phyloP scores from a whole-genome alignment of 352 stramenopile species.

The Pythium dissimile region DNA sequence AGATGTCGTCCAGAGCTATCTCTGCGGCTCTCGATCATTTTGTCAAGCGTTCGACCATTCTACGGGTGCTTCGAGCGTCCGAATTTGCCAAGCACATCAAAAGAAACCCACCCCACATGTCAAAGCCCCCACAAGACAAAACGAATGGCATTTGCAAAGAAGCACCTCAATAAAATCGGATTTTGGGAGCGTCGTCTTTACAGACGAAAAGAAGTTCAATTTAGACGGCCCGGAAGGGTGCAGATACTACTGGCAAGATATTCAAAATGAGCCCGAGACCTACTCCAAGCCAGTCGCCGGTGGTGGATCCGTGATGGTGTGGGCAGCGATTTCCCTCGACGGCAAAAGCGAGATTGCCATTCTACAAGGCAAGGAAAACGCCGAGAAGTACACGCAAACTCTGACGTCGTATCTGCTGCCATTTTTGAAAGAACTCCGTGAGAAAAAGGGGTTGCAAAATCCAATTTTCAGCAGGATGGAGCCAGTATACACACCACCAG shows the following conservation, averaged over 20 bases:
- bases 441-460: too few species aligned
- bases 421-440: too few species aligned
- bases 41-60: neutral
- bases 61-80: neutral
- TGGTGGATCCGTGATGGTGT: slow-evolving; percentile 5
- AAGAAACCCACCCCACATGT: neutral
- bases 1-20: neutral
- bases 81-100: neutral
- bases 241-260: slow-evolving; percentile 7
- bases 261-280: neutral
- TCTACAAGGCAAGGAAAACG: neutral
- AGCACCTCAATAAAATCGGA: neutral
- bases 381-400: neutral
- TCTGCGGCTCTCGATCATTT: neutral
- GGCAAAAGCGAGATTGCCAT: neutral
- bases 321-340: neutral
- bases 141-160: neutral
- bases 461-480: neutral
- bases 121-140: neutral
- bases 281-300: neutral
- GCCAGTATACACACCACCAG: neutral
- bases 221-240: slow-evolving; percentile 5
- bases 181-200: neutral
- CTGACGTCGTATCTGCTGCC: neutral
- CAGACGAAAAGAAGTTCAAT: slow-evolving; percentile 17